These are phyloP conservation scores for Pythium periplocum DNA, from an alignment of 352 stramenopile genomes.

Conservation along the genomic window DNA sequence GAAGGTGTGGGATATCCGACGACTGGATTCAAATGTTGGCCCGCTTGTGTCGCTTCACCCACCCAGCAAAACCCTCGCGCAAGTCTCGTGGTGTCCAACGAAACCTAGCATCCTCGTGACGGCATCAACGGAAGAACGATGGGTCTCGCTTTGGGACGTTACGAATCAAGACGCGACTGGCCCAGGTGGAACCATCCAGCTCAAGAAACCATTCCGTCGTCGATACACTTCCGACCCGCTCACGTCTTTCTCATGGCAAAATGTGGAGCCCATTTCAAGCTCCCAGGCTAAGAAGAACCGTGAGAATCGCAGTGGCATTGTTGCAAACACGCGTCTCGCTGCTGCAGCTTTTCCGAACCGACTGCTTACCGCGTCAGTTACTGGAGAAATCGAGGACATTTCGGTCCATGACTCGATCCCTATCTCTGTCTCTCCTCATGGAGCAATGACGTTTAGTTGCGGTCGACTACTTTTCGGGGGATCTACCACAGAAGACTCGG, in stretches of 20 bases:
- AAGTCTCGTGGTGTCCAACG: slow-evolving; percentile 81
- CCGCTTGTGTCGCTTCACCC: slow-evolving; percentile 70
- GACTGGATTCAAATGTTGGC: slow-evolving; percentile 56
- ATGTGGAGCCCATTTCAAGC: slow-evolving; percentile 19
- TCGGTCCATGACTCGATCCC: slow-evolving; percentile 86
- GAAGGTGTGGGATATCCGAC: slow-evolving; percentile 86
- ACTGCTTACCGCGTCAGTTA: slow-evolving; percentile 63
- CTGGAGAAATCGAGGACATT: slow-evolving; percentile 79
- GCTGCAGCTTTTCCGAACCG: slow-evolving; percentile 76
- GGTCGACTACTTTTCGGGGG: slow-evolving; percentile 66
- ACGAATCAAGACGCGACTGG: slow-evolving; percentile 39
- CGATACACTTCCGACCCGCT: slow-evolving; percentile 76
- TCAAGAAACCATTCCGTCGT: slow-evolving; percentile 73
- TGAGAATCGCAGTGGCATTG: slow-evolving; percentile 5
- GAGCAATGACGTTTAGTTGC: slow-evolving; percentile 70
- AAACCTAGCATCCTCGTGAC: slow-evolving; percentile 79
- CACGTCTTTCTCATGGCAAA: slow-evolving; percentile 78
- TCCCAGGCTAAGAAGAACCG: no score
- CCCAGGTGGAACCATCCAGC: slow-evolving; percentile 18
- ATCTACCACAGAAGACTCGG: background rate
- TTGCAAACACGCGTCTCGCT: slow-evolving; percentile 11
- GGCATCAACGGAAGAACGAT: slow-evolving; percentile 70
- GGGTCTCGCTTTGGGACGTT: slow-evolving; percentile 83
- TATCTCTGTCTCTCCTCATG: slow-evolving; percentile 65
- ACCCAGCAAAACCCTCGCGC: slow-evolving; percentile 62